A percentile compares a stretch with the other conserved stretches of the same genome.
phyloP scores from a whole-genome alignment of 768 basidiomycete genomes.

The Sutorius australiensis region DNA sequence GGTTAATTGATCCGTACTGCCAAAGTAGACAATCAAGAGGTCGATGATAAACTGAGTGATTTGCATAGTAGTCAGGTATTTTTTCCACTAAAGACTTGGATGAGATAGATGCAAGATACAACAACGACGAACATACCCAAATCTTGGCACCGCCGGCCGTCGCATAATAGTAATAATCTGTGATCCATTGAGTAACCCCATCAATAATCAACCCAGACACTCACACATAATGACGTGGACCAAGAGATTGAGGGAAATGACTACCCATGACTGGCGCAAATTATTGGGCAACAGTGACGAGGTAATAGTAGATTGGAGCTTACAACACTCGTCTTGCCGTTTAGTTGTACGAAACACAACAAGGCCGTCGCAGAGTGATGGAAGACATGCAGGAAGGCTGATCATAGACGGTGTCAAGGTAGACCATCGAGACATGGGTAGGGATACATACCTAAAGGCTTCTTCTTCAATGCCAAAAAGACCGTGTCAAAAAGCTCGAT shows the following conservation, averaged over 20 bases:
- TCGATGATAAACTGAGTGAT: conserved; percentile 96
- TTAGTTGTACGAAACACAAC: conserved; percentile 90
- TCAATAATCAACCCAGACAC: conserved; percentile 27
- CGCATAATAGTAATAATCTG: conserved; percentile 99
- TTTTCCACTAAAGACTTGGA: conserved; percentile 77
- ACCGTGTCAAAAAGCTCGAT: conserved; percentile 94
- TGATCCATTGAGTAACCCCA: not conserved
- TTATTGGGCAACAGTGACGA: not conserved
- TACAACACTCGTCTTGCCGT: conserved; percentile 92
- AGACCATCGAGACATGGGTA: not conserved
- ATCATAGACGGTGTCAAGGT: conserved; percentile 3
- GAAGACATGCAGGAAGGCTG: conserved; percentile 97
- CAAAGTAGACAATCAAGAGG: conserved; percentile 87
- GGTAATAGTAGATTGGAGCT: conserved; percentile 29
- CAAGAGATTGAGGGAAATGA: conserved; percentile 83
- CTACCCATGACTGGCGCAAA: conserved; percentile 83
- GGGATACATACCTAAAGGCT: conserved; percentile 73
- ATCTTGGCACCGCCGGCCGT: conserved; percentile 95
- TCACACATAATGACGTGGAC: conserved; percentile 98
- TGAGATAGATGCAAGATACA: conserved; percentile 1
- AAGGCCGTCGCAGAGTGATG: conserved; percentile 98
- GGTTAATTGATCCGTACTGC: conserved; percentile 57
- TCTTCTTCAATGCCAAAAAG: conserved; percentile 98
- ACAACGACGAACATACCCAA: conserved; percentile 59
- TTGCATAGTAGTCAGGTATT: conserved; percentile 95